A percentile compares a stretch with the other conserved stretches of the same genome.
Conservation (phyloP, 2,329 filamentous ascomycete species). For the Colletotrichum karsti region DNA sequence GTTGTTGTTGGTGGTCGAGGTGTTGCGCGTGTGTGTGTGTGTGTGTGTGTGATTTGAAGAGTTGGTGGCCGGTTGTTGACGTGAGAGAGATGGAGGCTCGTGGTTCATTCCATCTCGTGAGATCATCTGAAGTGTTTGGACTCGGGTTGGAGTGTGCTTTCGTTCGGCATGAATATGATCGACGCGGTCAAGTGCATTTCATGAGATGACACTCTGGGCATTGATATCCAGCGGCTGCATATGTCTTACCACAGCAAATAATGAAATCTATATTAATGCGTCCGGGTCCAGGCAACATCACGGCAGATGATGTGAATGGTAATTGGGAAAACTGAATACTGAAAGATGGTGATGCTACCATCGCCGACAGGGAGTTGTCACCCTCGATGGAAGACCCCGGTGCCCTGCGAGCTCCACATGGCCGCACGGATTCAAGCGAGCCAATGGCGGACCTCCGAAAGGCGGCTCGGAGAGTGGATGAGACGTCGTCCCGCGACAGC, state of each 20-base stretch:
- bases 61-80: no score
- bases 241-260: background rate
- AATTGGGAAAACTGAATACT: background rate
- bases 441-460: background rate
- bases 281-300: no score
- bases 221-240: background rate
- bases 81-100: background rate
- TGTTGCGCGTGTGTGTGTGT: background rate
- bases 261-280: background rate
- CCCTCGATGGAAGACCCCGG: background rate
- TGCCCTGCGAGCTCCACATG: background rate
- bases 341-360: background rate
- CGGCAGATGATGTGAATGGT: background rate
- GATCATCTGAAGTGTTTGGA: background rate
- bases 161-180: background rate
- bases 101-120: background rate
- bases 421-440: background rate
- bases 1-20: no score
- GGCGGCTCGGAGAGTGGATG: conserved; percentile 16
- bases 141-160: no score
- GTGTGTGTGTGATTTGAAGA: no score
- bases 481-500: conserved; percentile 27
- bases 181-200: background rate
- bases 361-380: background rate
- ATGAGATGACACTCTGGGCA: conserved; percentile 5